Base-by-base conservation (phyloP, 208 protist species). In the Leptomonas pyrrhocoris region DNA sequence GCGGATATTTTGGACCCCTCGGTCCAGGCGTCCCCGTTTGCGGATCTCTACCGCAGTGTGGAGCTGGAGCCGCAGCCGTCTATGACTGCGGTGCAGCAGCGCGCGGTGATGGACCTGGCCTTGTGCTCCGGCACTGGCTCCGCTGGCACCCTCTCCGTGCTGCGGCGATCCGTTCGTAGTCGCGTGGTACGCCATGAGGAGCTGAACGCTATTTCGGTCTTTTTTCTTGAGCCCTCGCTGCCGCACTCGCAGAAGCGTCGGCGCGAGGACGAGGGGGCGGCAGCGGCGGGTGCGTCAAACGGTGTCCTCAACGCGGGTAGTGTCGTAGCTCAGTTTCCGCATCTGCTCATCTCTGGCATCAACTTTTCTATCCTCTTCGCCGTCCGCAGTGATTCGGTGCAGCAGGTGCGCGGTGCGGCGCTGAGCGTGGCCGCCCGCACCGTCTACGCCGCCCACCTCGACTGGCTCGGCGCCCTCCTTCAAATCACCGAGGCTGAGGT, bases 401-500 rank as follows among this genome's bases (percentile, higher is more conserved):
- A 94, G 65, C 92, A 94, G 54, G 83, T 93, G 27, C 73, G 84
- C 12, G 79, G 79, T 12, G 84, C 81, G 19, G 86, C 83, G 30
- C 80, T 96, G 28, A 60, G 74, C 50, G 64, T 79, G 38, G 64
- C 56, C 0, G 59, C 73, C 7, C 73, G 89, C 57, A 96, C 89
- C 1, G 77, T 96, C 0, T 85, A 86, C 34, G 89, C 89, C 0
- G 69, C 74, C 2, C 53, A 78, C 25, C 40, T 93, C 25, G 54
- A 74, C 45, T 87, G 76, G 80, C 50, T 82, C 6, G 46, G 64
- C 16, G 84, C 81, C 4, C 66, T 96, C 13, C 60, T 96, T 28
- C 92, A 96, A 61, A 77, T 96, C 4, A 94, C 89, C 7, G 89
- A 89, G 42, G 68, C 64, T 45, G 85, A 96, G 64, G 46, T 91